phyloP scores from a whole-genome alignment of 352 stramenopile genomes.

The Phytophthora pistaciae region DNA sequence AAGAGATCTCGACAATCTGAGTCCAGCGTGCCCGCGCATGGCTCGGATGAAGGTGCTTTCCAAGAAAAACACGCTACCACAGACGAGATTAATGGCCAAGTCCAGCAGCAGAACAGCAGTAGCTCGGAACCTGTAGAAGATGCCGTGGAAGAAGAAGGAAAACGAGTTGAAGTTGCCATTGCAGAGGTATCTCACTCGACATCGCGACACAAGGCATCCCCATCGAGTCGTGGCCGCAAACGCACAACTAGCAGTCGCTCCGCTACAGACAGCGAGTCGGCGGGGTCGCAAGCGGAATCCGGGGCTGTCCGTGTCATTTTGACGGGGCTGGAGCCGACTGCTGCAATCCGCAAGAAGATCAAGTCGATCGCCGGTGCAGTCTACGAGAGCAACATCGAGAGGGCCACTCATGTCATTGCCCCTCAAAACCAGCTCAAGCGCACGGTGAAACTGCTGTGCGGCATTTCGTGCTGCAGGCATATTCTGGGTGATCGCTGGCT shows the following conservation, averaged over 20 bases:
- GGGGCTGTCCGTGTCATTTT: slow-evolving; percentile 50
- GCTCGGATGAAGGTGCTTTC: slow-evolving; percentile 1
- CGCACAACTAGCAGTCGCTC: slow-evolving; percentile 14
- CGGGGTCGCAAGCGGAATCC: slow-evolving; percentile 19
- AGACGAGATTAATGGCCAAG: slow-evolving; percentile 1
- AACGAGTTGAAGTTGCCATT: not conserved
- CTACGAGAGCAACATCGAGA: slow-evolving; percentile 55
- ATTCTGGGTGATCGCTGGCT: slow-evolving; percentile 62
- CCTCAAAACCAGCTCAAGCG: slow-evolving; percentile 55
- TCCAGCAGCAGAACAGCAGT: not conserved
- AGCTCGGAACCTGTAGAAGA: not conserved
- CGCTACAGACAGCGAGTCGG: slow-evolving; percentile 21
- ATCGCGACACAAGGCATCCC: slow-evolving; percentile 3
- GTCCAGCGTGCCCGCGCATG: not conserved
- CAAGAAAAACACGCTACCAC: not conserved
- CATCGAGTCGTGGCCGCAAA: slow-evolving; percentile 18
- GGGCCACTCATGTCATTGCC: slow-evolving; percentile 60
- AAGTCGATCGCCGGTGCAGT: slow-evolving; percentile 46
- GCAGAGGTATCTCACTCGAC: not conserved
- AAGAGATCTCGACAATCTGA: slow-evolving; percentile 36
- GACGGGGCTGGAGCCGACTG: slow-evolving; percentile 54
- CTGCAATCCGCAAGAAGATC: slow-evolving; percentile 53
- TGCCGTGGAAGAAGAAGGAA: not conserved
- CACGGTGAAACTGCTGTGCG: slow-evolving; percentile 68
- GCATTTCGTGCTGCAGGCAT: slow-evolving; percentile 62